phyloP scores from a whole-genome alignment of 139 green algal genomes.

The Chlamydomonas sp. region DNA sequence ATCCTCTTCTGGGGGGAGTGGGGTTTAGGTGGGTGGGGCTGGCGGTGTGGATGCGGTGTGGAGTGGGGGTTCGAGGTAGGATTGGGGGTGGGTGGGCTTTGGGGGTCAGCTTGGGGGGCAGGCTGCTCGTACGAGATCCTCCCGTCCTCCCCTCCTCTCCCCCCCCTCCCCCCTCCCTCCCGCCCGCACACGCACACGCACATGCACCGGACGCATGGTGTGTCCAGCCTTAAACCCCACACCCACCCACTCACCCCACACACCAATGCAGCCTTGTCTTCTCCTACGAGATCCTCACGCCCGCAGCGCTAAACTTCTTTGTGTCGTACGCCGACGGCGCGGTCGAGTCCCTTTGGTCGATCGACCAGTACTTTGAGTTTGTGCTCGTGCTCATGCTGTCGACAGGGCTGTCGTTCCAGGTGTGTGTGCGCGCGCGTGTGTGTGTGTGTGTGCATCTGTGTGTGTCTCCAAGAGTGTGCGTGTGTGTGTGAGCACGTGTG shows the following conservation, averaged over 20 bases:
- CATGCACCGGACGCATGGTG: no score
- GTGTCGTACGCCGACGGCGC: slow-evolving; percentile 91
- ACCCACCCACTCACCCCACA: not conserved
- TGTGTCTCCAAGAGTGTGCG: not conserved
- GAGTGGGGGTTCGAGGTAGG: no score
- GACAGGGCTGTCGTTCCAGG: slow-evolving; percentile 95
- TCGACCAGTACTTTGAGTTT: slow-evolving; percentile 99
- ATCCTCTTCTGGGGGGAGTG: slow-evolving; percentile 99
- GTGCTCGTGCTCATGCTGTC: slow-evolving; percentile 94
- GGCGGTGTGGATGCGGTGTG: no score
- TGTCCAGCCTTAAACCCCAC: no score
- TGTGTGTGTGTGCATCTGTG: not conserved
- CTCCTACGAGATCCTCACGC: slow-evolving; percentile 91
- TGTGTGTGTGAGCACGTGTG: no score
- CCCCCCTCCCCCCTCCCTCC: not conserved
- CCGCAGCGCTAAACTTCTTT: slow-evolving; percentile 96
- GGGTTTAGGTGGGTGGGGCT: slow-evolving; percentile 64
- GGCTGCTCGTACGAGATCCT: no score
- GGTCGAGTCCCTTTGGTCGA: slow-evolving; percentile 97
- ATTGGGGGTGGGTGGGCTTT: no score
- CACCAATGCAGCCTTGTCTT: slow-evolving; percentile 44
- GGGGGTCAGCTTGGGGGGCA: no score
- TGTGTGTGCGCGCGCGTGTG: slow-evolving; percentile 29
- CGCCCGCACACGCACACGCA: no score
- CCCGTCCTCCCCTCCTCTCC: not conserved